Evolutionary conservation across 768 basidiomycete genomes (phyloP).

Genomic region (Russula abietina): DNA sequence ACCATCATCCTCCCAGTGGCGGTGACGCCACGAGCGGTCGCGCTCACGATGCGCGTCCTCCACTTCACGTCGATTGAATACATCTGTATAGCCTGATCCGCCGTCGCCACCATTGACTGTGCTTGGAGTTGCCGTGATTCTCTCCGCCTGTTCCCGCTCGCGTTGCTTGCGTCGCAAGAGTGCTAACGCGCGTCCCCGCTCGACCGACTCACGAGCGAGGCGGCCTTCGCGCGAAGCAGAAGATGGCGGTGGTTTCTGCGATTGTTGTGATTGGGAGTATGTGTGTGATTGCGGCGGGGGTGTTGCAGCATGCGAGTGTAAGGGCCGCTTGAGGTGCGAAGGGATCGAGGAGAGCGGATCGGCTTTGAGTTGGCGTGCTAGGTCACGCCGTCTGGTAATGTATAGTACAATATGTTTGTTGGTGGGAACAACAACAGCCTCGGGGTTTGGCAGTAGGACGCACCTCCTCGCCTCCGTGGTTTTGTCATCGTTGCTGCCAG

Average conservation of each 20-base stretch:
- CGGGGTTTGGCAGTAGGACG: not conserved
- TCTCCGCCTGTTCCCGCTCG: conserved; percentile 57
- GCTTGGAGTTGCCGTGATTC: conserved; percentile 63
- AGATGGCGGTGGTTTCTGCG: conserved; percentile 24
- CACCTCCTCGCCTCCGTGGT: conserved; percentile 29
- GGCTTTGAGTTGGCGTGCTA: conserved; percentile 52
- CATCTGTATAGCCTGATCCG: conserved; percentile 49
- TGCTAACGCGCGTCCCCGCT: conserved; percentile 68
- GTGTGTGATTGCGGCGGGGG: conserved; percentile 14
- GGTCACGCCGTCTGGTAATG: conserved; percentile 50
- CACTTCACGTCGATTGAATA: conserved; percentile 65
- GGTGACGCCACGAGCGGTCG: conserved; percentile 35
- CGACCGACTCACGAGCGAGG: conserved; percentile 64
- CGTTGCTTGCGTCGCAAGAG: conserved; percentile 62
- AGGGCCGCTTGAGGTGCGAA: conserved; percentile 49
- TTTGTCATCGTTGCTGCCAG: conserved; percentile 23
- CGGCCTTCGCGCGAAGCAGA: conserved; percentile 42
- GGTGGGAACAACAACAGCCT: not conserved
- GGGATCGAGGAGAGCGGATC: conserved; percentile 76
- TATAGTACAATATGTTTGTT: not conserved
- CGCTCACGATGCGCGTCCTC: conserved; percentile 59
- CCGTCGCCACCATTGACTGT: conserved; percentile 44
- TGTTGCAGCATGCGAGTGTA: not conserved
- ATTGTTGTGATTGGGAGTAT: conserved; percentile 22
- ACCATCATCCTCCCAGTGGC: conserved; percentile 19